A percentile compares a stretch with the other conserved stretches of the same genome.
Conservation (phyloP, 805 yeast species). For the Kodamaea hsintzibuensis region DNA sequence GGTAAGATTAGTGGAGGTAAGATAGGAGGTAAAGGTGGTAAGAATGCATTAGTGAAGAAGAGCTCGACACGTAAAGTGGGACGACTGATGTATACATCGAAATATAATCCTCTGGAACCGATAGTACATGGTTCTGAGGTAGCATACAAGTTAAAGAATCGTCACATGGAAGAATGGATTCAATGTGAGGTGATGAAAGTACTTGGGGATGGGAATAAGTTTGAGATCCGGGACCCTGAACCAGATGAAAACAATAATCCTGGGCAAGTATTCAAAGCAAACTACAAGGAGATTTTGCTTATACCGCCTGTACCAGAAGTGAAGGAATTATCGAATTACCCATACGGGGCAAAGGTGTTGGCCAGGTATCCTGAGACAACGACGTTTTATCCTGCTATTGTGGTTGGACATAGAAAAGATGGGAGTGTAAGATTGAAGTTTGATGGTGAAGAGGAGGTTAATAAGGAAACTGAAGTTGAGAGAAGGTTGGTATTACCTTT, state of each 20-base stretch:
- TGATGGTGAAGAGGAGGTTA: constrained; percentile 97
- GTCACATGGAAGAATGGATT: constrained; percentile 91
- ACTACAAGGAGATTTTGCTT: constrained; percentile 73
- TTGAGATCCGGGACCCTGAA: constrained; percentile 96
- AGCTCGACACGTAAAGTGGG: constrained; percentile 31
- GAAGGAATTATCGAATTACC: constrained; percentile 50
- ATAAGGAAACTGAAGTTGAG: constrained; percentile 91
- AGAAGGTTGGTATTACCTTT: constrained; percentile 79
- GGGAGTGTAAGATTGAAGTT: constrained; percentile 78
- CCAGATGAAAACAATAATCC: constrained; percentile 92
- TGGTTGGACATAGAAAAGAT: constrained; percentile 71
- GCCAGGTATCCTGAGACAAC: constrained; percentile 98
- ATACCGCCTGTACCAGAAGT: constrained; percentile 59
- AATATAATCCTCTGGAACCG: constrained; percentile 60
- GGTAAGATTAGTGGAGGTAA: constrained; percentile 12
- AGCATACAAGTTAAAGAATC: constrained; percentile 74
- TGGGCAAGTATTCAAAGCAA: constrained; percentile 82
- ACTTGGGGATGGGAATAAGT: constrained; percentile 65
- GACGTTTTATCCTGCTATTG: constrained; percentile 93
- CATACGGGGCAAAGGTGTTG: constrained; percentile 77
- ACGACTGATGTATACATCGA: constrained; percentile 50
- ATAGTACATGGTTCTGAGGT: constrained; percentile 74
- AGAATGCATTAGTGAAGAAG: constrained; percentile 12
- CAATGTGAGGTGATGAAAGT: constrained; percentile 87
- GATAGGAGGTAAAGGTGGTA: constrained; percentile 12